phyloP scores from a whole-genome alignment of 2,329 filamentous ascomycete genomes.

The Plectosphaerella sp. region DNA sequence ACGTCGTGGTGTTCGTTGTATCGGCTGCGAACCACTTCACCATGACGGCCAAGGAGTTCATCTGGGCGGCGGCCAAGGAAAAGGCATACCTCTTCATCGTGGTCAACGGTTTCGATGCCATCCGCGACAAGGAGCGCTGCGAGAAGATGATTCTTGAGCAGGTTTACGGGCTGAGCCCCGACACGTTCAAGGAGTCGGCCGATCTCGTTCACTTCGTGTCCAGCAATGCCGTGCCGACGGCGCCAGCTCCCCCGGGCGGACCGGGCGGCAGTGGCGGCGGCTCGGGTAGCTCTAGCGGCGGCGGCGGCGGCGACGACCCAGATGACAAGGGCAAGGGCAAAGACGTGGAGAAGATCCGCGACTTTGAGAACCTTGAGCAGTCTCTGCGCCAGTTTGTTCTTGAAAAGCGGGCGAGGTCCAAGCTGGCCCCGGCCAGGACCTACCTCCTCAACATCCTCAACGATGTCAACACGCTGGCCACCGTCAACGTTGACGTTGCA shows the following conservation, averaged over 20 bases:
- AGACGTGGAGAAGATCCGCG: conserved; percentile 78
- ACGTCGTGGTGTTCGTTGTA: conserved; percentile 97
- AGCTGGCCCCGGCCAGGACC: conserved; percentile 90
- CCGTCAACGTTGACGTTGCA: conserved; percentile 83
- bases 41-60: conserved; percentile 95
- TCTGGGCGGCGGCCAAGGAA: conserved; percentile 89
- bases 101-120: conserved; percentile 89
- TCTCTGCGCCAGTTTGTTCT: conserved; percentile 89
- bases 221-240: conserved; percentile 86
- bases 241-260: conserved; percentile 51
- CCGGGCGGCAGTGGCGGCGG: conserved; percentile 51
- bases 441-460: conserved; percentile 91
- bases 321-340: conserved; percentile 72
- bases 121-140: conserved; percentile 85
- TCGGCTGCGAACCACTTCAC: conserved; percentile 98
- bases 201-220: conserved; percentile 98
- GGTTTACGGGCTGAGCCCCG: conserved; percentile 79
- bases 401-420: conserved; percentile 91
- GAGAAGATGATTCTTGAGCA: conserved; percentile 92
- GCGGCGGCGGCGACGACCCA: conserved; percentile 51
- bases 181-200: conserved; percentile 84
- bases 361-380: conserved; percentile 86
- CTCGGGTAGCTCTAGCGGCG: conserved; percentile 48
- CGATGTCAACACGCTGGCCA: conserved; percentile 78
- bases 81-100: conserved; percentile 99